Evolutionary conservation across 1,139 yeast genomes (phyloP).

Genomic region (Wickerhamomyces sp.): DNA sequence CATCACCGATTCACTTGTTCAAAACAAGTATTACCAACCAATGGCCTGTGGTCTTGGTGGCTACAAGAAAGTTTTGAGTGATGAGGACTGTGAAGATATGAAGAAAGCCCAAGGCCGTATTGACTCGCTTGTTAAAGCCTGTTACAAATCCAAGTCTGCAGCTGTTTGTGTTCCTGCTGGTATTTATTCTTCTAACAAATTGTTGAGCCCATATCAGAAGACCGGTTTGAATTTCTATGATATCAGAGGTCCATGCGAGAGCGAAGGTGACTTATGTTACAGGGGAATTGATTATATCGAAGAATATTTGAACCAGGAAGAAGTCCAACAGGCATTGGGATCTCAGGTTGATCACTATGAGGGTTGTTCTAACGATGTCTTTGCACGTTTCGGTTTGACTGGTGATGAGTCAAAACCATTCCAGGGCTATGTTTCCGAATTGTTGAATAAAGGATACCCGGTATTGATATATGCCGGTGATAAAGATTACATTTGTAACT

Average conservation of each 20-base stretch:
- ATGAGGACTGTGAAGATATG: constrained; percentile 57
- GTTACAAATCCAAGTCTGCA: constrained; percentile 43
- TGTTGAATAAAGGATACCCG: constrained; percentile 59
- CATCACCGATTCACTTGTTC: constrained; percentile 69
- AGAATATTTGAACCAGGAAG: constrained; percentile 52
- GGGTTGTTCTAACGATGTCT: constrained; percentile 55
- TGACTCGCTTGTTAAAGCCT: constrained; percentile 43
- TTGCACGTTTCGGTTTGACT: constrained; percentile 45
- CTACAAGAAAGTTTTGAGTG: constrained; percentile 56
- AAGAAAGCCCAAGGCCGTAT: constrained; percentile 52
- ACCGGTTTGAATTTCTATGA: constrained; percentile 70
- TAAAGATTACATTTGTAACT: constrained; percentile 84
- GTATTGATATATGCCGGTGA: constrained; percentile 86
- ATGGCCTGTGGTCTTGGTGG: constrained; percentile 89
- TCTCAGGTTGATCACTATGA: constrained; percentile 49
- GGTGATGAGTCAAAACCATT: constrained; percentile 67
- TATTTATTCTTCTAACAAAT: constrained; percentile 29
- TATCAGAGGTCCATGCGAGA: constrained; percentile 55
- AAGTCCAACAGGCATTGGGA: constrained; percentile 59
- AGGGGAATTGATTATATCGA: constrained; percentile 49
- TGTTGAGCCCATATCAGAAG: constrained; percentile 42
- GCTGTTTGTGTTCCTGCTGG: constrained; percentile 52
- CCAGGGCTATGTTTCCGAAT: constrained; percentile 53
- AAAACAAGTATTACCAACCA: constrained; percentile 65
- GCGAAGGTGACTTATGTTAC: constrained; percentile 50